Evolutionary conservation across 129 eudicot species (phyloP).

Genomic region (Flaveria trinervia): DNA sequence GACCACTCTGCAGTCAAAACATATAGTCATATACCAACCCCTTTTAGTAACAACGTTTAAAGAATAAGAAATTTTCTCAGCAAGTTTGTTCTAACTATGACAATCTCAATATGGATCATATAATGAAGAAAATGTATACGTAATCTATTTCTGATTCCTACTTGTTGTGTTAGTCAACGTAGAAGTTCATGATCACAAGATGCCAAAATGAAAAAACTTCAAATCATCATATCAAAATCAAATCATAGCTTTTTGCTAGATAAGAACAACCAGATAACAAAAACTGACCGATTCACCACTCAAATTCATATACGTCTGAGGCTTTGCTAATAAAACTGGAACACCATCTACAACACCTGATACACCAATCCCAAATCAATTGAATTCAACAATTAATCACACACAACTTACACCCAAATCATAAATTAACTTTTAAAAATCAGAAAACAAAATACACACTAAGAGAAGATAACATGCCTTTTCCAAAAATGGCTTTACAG

Average conservation of each 20-base stretch:
- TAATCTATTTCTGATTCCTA: not conserved
- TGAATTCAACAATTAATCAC: not conserved
- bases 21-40: not conserved
- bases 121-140: not conserved
- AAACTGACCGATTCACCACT: slow-evolving; percentile 87
- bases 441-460: not conserved
- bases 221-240: not conserved
- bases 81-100: not conserved
- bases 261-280: not conserved
- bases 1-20: slow-evolving; percentile 63
- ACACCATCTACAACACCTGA: slow-evolving; percentile 65
- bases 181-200: slow-evolving; percentile 2
- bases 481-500: slow-evolving; percentile 82
- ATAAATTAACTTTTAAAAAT: not conserved
- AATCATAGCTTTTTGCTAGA: not conserved
- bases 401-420: not conserved
- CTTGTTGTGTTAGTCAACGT: slow-evolving; percentile 4
- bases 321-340: slow-evolving; percentile 87
- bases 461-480: slow-evolving; percentile 54
- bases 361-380: slow-evolving; percentile 13
- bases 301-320: slow-evolving; percentile 90
- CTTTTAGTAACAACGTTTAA: slow-evolving; percentile 11
- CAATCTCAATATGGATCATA: not conserved
- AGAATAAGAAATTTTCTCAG: not conserved
- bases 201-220: not conserved